Evolutionary conservation across 1,139 yeast genomes (phyloP).

Genomic region (Lodderomyces jiufengensis): DNA sequence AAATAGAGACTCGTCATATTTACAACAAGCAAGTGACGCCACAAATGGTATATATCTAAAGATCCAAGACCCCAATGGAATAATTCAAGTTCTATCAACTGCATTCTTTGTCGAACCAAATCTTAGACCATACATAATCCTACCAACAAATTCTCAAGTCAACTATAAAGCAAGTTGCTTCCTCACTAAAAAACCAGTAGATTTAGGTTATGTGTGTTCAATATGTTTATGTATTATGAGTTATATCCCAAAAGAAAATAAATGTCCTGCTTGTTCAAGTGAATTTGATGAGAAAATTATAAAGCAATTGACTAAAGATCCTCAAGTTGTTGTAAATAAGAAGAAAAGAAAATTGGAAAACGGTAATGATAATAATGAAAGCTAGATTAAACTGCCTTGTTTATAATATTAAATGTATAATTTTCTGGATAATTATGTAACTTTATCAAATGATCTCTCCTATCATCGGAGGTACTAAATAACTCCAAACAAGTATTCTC

Average conservation of each 20-base stretch:
- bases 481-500: constrained; percentile 31
- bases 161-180: constrained; percentile 96
- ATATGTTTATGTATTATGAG: constrained; percentile 83
- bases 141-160: constrained; percentile 83
- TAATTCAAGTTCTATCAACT: constrained; percentile 61
- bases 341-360: constrained; percentile 34
- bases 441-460: constrained; percentile 46
- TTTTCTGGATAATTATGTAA: constrained; percentile 48
- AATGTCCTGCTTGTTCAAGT: constrained; percentile 52
- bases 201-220: constrained; percentile 91
- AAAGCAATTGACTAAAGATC: constrained; percentile 44
- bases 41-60: constrained; percentile 86
- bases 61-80: constrained; percentile 69
- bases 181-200: constrained; percentile 82
- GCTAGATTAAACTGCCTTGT: constrained; percentile 18
- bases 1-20: constrained; percentile 63
- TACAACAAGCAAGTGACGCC: constrained; percentile 96
- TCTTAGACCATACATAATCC: constrained; percentile 64
- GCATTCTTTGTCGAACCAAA: constrained; percentile 84
- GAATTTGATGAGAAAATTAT: constrained; percentile 50
- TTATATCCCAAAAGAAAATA: constrained; percentile 58
- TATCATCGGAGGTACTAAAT: constrained; percentile 28
- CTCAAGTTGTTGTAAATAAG: constrained; percentile 44
- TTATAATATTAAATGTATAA: constrained; percentile 37
- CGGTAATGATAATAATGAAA: background rate